These are phyloP conservation scores for Fraxinus platypoda DNA, from an alignment of 305 asterid species.

Conservation along the genomic window DNA sequence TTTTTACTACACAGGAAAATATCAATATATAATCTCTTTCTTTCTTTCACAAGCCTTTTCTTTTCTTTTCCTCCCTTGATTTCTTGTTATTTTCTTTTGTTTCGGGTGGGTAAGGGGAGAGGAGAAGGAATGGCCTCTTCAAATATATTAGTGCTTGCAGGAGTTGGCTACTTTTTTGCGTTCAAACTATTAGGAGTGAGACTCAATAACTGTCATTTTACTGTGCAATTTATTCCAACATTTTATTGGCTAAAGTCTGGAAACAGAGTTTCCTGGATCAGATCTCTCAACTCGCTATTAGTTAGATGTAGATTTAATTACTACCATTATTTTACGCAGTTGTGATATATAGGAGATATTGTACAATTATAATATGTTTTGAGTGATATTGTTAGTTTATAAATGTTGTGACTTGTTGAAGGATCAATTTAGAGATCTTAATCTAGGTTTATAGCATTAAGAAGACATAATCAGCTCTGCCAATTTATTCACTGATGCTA, in stretches of 20 bases:
- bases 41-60: not conserved
- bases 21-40: not conserved
- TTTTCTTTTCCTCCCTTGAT: not conserved
- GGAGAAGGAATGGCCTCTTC: not conserved
- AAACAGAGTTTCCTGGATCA: not conserved
- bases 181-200: not conserved
- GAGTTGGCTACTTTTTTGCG: not conserved
- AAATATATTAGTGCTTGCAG: not conserved
- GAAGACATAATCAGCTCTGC: not conserved
- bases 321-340: not conserved
- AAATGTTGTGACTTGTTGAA: not conserved
- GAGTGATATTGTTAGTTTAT: not conserved
- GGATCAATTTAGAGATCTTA: not conserved
- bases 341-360: not conserved
- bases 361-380: not conserved
- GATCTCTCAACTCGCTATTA: not conserved
- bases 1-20: not conserved
- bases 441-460: not conserved
- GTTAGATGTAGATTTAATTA: not conserved
- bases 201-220: not conserved
- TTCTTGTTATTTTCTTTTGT: not conserved
- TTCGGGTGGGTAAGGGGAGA: not conserved
- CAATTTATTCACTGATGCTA: not conserved
- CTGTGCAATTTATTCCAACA: not conserved
- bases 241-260: not conserved